phyloP scores from a whole-genome alignment of 1,139 yeast species.

The Pichia kudriavzevii region DNA sequence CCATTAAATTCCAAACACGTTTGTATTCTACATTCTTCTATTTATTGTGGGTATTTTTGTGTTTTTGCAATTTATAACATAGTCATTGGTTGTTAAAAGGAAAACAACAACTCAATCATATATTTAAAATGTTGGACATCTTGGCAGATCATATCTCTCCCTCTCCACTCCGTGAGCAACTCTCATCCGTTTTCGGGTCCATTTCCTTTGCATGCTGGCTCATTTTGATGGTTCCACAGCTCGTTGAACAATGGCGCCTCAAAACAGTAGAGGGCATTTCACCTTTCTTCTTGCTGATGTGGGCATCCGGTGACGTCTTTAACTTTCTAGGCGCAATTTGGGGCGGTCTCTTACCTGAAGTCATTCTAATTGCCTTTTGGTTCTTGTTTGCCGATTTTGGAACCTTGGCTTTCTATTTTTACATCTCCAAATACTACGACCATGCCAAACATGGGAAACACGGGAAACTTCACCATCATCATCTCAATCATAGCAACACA shows the following conservation, averaged over 20 bases:
- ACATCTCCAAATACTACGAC: conserved; percentile 42
- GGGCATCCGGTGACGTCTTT: conserved; percentile 69
- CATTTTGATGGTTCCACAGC: conserved; percentile 70
- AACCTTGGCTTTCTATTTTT: conserved; percentile 55
- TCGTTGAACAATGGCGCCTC: conserved; percentile 73
- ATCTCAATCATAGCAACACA: conserved; percentile 12
- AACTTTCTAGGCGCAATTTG: conserved; percentile 63
- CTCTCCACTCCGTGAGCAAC: conserved; percentile 29
- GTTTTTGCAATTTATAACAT: neutral
- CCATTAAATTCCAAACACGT: no score
- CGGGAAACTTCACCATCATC: no score
- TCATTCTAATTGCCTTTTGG: conserved; percentile 64
- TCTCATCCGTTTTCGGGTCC: conserved; percentile 64
- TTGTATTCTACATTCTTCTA: no score
- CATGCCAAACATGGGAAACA: conserved; percentile 3
- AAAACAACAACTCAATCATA: no score
- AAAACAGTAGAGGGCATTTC: conserved; percentile 78
- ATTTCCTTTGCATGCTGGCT: conserved; percentile 72
- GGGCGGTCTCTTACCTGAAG: conserved; percentile 68
- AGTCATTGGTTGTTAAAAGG: no score
- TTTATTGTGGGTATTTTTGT: no score
- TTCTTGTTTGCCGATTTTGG: conserved; percentile 62
- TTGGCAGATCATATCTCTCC: no score
- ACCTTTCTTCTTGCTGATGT: conserved; percentile 56
- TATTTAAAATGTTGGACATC: no score